A percentile compares a stretch with the other conserved stretches of the same genome.
Conservation (phyloP, 192 early-diverging fungal species). For the Coemansia sp. region DNA sequence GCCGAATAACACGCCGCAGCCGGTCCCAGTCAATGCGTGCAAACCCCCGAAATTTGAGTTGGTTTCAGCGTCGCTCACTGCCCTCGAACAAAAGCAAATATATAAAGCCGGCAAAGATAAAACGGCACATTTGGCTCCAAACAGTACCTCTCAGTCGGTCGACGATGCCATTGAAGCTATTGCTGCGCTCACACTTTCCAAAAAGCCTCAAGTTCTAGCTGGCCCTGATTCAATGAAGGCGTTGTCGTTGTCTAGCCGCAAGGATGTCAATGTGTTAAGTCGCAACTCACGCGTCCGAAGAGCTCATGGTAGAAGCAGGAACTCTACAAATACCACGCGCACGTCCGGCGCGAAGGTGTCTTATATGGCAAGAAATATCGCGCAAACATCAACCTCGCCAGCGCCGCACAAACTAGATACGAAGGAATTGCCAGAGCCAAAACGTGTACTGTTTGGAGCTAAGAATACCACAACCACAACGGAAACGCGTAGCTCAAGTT, state of each 20-base stretch:
- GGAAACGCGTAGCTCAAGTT: neutral
- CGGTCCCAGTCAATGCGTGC: neutral
- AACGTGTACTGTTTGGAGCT: neutral
- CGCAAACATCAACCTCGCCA: neutral
- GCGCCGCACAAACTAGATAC: neutral
- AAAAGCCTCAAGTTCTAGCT: neutral
- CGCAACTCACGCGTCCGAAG: constrained; percentile 13
- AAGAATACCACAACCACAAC: neutral
- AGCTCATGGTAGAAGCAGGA: neutral
- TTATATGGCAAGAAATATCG: neutral
- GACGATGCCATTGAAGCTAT: constrained; percentile 10
- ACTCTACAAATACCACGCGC: neutral
- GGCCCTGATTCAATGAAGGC: neutral
- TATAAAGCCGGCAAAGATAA: neutral
- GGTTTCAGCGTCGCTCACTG: neutral
- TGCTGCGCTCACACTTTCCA: neutral
- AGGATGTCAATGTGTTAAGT: constrained; percentile 20
- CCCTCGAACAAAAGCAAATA: neutral
- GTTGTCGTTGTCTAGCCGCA: constrained; percentile 7
- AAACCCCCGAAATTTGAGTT: neutral
- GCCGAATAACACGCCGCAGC: neutral
- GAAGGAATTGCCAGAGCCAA: neutral
- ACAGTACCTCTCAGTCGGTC: neutral
- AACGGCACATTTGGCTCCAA: neutral
- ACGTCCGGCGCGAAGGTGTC: neutral